Evolutionary conservation across 495 filamentous ascomycete genomes (phyloP).

Genomic region (Daldinia vernicosa): DNA sequence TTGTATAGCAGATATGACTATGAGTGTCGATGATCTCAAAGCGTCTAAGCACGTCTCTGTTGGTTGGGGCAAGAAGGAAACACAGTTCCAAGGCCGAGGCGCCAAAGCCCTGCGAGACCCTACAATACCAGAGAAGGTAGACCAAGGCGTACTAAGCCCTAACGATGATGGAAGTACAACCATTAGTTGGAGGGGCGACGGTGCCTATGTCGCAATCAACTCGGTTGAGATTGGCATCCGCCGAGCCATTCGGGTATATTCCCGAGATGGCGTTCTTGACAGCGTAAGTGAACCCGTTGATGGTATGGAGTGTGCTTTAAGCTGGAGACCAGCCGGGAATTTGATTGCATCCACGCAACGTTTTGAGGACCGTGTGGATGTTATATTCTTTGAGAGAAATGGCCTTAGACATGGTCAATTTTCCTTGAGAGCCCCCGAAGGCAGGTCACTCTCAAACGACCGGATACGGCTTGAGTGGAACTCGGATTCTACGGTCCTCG

Average conservation of each 20-base stretch:
- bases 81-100: conserved; percentile 93
- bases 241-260: conserved; percentile 86
- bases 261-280: conserved; percentile 86
- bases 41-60: conserved; percentile 95
- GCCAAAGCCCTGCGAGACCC: conserved; percentile 86
- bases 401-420: conserved; percentile 95
- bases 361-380: conserved; percentile 71
- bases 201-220: conserved; percentile 88
- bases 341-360: conserved; percentile 86
- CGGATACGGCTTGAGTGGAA: conserved; percentile 84
- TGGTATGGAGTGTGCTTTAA: conserved; percentile 82
- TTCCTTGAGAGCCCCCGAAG: conserved; percentile 70
- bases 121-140: conserved; percentile 91
- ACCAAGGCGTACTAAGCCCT: conserved; percentile 78
- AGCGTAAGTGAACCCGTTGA: conserved; percentile 95
- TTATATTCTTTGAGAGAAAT: conserved; percentile 97
- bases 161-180: conserved; percentile 73
- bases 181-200: conserved; percentile 95
- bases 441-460: conserved; percentile 61
- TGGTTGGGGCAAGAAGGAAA: conserved; percentile 98
- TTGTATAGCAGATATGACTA: conserved; percentile 73
- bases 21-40: conserved; percentile 79
- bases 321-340: conserved; percentile 91
- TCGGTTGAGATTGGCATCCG: conserved; percentile 71
- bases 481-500: conserved; percentile 87